Base-by-base conservation (phyloP, 306 rosid genomes). In the Neltuma alba region DNA sequence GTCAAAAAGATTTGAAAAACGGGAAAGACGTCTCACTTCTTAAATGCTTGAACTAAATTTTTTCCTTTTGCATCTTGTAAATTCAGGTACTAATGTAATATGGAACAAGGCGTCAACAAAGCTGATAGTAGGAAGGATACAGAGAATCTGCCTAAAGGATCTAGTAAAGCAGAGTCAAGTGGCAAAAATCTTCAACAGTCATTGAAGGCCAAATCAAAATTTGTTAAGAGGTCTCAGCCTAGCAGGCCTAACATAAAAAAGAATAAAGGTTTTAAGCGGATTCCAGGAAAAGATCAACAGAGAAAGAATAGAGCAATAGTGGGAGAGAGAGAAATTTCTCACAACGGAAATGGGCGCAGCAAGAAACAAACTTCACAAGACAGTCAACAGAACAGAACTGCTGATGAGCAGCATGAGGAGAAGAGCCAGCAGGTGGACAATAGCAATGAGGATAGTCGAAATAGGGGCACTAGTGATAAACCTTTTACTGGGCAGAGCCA, bases 161-260 rank as follows among this genome's bases (percentile, higher is more conserved):
- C 78, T 33, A 57, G 60, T 63, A 79, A 79, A 75, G 81, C 79
- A 12, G 91, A 79, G 78, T 73, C 76, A 37, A 81, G 80, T 75
- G 83, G 67, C 76, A 91, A 82, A 78, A 87, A 61, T 72, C 75
- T 16, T 23, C 16, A 79, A 18, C 83, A 16, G 73, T 72, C 84
- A 38, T 76, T 91, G 79, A 89, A 88, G 87, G 91, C 83, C 20
- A 90, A 86, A 76, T 23, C 83, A 63, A 89, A 79, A 82, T 83
- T 87, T 4, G 36, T 70, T 25, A 92, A 91, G 91, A 92, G 83
- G 76, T 69, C 91, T 72, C 72, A 40, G 64, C 66, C 76, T 70
- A 64, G 78, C 62, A 83, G 79, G 33, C 58, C 65, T 41, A 86
- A 83, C 55, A 50, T 69, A 2, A 79, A 33, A 37, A 81, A 74